Evolutionary conservation across 2,329 filamentous ascomycete genomes (phyloP).

Genomic region (Erysiphe pulchra): DNA sequence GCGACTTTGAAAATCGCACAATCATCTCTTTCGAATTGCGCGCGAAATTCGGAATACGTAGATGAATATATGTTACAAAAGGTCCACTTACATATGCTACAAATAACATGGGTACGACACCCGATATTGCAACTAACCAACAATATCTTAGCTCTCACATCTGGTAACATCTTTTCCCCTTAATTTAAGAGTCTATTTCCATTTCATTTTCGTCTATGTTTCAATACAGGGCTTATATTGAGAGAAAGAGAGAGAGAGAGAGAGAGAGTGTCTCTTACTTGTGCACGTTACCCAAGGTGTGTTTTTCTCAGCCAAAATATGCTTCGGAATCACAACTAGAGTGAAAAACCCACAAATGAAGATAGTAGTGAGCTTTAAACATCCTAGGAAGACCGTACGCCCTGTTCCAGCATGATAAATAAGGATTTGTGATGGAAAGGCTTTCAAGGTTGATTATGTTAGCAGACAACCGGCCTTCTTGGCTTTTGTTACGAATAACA

Average conservation of each 20-base stretch:
- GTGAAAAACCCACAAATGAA: conserved; percentile 42
- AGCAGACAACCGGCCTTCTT: too few relatives aligned
- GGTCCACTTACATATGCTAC: conserved; percentile 39
- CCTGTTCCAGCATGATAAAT: conserved; percentile 53
- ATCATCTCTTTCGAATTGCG: conserved; percentile 31
- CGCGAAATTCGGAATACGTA: conserved; percentile 40
- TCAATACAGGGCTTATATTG: too few relatives aligned
- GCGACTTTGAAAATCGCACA: conserved; percentile 22
- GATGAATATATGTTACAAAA: conserved; percentile 46
- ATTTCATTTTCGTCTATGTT: too few relatives aligned
- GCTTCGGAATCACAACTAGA: conserved; percentile 28
- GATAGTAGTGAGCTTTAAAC: conserved; percentile 44
- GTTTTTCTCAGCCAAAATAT: conserved; percentile 8
- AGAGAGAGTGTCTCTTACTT: conserved; percentile 3
- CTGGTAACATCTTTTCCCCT: too few relatives aligned
- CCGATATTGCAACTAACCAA: conserved; percentile 15
- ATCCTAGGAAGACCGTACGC: conserved; percentile 39
- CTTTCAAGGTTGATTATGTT: conserved; percentile 10
- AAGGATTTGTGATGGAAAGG: conserved; percentile 31
- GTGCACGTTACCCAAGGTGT: conserved; percentile 9
- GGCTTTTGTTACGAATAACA: too few relatives aligned
- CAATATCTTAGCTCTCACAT: background rate
- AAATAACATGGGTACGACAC: conserved; percentile 37
- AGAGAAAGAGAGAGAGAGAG: background rate
- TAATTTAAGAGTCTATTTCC: too few relatives aligned